Conservation (phyloP, 164 flowering plant species). For the Piper longum region DNA sequence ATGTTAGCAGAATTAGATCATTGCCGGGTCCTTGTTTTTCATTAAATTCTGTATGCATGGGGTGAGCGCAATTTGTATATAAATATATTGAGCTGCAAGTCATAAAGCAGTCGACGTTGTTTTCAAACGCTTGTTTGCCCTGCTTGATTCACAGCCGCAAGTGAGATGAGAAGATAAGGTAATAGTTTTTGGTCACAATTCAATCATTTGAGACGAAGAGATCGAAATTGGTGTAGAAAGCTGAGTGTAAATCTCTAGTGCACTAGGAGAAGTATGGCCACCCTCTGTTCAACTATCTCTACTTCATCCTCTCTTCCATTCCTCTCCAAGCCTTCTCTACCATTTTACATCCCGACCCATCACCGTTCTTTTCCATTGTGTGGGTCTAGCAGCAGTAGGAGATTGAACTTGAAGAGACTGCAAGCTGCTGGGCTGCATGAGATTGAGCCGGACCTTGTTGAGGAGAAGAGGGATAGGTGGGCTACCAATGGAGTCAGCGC, state of each 20-base stretch:
- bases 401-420: conserved; percentile 14
- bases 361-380: neutral
- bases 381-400: neutral
- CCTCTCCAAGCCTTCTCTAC: neutral
- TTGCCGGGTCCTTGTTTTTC: too few species aligned
- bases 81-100: too few species aligned
- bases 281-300: neutral
- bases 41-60: too few species aligned
- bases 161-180: neutral
- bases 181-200: neutral
- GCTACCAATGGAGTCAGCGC: conserved; percentile 36
- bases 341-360: neutral
- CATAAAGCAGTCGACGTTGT: too few species aligned
- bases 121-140: neutral
- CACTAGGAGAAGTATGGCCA: neutral
- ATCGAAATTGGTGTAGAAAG: neutral
- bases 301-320: neutral
- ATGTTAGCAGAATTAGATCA: too few species aligned
- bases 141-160: neutral
- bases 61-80: too few species aligned
- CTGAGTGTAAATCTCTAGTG: neutral
- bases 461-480: conserved; percentile 63
- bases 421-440: conserved; percentile 52
- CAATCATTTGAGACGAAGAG: neutral
- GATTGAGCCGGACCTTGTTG: conserved; percentile 76